These are phyloP conservation scores for Hypoxylon sp. DNA, from an alignment of 2,329 filamentous ascomycete genomes.

Conservation along the genomic window DNA sequence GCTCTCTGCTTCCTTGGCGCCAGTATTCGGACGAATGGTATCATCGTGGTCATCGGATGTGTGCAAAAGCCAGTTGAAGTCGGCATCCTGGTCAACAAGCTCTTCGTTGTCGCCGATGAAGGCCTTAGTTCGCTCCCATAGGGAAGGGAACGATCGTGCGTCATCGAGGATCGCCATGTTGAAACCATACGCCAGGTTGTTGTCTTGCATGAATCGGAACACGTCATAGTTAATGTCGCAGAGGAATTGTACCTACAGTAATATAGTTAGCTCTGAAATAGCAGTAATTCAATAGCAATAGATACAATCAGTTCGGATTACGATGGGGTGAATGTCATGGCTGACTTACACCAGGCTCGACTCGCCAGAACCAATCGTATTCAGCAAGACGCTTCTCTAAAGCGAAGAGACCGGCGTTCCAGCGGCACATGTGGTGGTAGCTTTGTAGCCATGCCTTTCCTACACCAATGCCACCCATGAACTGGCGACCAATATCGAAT, in stretches of 20 bases:
- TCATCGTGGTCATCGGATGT: constrained; percentile 32
- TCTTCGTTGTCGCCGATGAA: constrained; percentile 57
- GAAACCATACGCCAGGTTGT: constrained; percentile 80
- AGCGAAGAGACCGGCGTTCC: constrained; percentile 86
- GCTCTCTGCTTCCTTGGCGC: constrained; percentile 21
- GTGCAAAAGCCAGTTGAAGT: constrained; percentile 59
- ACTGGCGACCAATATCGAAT: constrained; percentile 69
- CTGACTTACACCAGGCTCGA: constrained; percentile 65
- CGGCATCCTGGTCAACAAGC: constrained; percentile 57
- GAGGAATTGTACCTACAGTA: constrained; percentile 60
- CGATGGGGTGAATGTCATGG: too few species aligned
- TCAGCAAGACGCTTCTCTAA: constrained; percentile 73
- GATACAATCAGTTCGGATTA: too few species aligned
- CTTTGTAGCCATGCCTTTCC: constrained; percentile 72
- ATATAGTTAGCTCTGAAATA: constrained; percentile 26
- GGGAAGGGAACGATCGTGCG: constrained; percentile 52
- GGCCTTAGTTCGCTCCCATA: constrained; percentile 56
- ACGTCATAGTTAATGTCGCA: constrained; percentile 81
- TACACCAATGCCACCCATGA: constrained; percentile 69
- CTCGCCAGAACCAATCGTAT: constrained; percentile 68
- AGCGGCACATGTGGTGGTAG: constrained; percentile 81
- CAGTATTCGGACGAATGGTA: constrained; percentile 20
- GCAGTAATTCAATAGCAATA: too few species aligned
- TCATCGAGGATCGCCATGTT: constrained; percentile 60
- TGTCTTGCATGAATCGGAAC: constrained; percentile 85